These are phyloP conservation scores for Pseudozyma sp. DNA, from an alignment of 1,284 basidiomycete species.

Conservation along the genomic window DNA sequence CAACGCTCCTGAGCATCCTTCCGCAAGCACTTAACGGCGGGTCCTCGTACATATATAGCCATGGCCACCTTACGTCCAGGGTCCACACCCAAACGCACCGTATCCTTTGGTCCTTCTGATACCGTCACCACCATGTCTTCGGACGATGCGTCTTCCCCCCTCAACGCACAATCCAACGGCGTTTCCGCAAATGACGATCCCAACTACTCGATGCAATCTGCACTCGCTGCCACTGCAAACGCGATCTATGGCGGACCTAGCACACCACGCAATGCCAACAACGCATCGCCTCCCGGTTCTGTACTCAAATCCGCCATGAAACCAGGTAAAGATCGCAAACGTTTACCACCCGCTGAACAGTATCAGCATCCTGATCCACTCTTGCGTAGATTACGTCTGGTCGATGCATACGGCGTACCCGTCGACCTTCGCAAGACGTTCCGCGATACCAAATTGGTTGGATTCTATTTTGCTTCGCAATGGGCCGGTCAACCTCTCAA, in stretches of 20 bases:
- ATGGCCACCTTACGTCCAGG: slow-evolving; percentile 47
- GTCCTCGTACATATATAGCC: background rate
- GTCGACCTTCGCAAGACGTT: slow-evolving; percentile 65
- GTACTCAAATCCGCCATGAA: slow-evolving; percentile 66
- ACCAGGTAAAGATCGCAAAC: slow-evolving; percentile 54
- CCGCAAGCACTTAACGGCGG: too few species aligned
- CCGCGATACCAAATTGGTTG: slow-evolving; percentile 66
- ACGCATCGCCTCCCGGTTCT: slow-evolving; percentile 26
- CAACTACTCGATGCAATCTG: slow-evolving; percentile 3
- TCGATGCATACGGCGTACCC: slow-evolving; percentile 60
- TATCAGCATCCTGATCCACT: slow-evolving; percentile 70
- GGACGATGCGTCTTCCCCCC: slow-evolving; percentile 1
- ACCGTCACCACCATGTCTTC: slow-evolving; percentile 28
- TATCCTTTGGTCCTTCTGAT: slow-evolving; percentile 56
- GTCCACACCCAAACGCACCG: slow-evolving; percentile 46
- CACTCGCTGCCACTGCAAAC: background rate
- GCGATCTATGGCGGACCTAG: slow-evolving; percentile 14
- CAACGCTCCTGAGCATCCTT: too few species aligned
- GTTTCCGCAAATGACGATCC: background rate
- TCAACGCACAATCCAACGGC: slow-evolving; percentile 13
- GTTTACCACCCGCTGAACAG: slow-evolving; percentile 57
- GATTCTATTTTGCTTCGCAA: slow-evolving; percentile 69
- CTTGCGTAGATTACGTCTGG: slow-evolving; percentile 66
- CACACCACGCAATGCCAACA: slow-evolving; percentile 22
- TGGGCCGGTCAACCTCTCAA: slow-evolving; percentile 59